Conservation (phyloP, 2,329 filamentous ascomycete genomes). For the Dactylellina parvicollis region DNA sequence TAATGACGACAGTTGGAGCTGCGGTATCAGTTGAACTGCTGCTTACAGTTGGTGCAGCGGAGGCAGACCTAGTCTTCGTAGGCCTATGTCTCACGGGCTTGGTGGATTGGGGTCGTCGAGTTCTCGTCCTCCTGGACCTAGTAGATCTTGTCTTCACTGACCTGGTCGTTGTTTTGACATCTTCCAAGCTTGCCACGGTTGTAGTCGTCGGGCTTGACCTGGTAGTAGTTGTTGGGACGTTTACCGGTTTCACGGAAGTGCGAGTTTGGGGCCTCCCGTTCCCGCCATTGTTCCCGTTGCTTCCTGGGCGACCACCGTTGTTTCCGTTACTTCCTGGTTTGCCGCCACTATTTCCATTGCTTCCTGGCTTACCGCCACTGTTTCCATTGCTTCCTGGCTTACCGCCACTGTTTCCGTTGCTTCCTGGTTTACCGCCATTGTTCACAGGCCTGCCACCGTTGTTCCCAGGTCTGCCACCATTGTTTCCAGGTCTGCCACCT, state of each 20-base stretch:
- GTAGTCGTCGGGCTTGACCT: not conserved
- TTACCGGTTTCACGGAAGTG: slow-evolving; percentile 14
- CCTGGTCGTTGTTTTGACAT: not conserved
- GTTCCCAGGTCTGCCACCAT: too few relatives aligned
- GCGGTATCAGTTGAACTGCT: not conserved
- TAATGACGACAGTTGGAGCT: not conserved
- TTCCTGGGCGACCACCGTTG: slow-evolving; percentile 53
- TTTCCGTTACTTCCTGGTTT: slow-evolving; percentile 47
- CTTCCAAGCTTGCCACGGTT: not conserved
- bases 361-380: slow-evolving; percentile 56
- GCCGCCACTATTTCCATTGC: slow-evolving; percentile 56
- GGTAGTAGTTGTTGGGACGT: slow-evolving; percentile 15
- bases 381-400: slow-evolving; percentile 40
- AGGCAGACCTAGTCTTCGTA: not conserved
- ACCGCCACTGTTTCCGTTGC: slow-evolving; percentile 31
- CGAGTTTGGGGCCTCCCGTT: slow-evolving; percentile 3
- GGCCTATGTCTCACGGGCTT: slow-evolving; percentile 17
- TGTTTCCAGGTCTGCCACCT: too few relatives aligned
- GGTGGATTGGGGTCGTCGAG: slow-evolving; percentile 28
- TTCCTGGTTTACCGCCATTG: too few relatives aligned
- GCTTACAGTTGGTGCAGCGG: slow-evolving; percentile 1
- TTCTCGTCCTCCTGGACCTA: slow-evolving; percentile 10
- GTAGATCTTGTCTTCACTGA: not conserved
- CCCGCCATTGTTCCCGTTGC: slow-evolving; percentile 28
- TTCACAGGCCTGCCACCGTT: too few relatives aligned